Evolutionary conservation across 306 rosid genomes (phyloP).

Genomic region (Datisca glomerata): DNA sequence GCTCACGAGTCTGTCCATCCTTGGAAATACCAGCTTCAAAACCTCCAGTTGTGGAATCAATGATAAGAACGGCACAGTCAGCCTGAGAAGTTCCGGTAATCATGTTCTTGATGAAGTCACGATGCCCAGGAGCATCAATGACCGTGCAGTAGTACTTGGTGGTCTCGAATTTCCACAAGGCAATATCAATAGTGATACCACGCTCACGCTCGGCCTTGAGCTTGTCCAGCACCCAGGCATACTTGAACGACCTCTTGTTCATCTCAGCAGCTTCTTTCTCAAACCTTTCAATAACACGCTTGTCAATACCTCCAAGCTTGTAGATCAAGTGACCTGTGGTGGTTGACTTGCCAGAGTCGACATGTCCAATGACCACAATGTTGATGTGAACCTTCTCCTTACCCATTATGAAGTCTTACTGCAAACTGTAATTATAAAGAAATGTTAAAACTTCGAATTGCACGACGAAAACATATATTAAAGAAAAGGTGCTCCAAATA

Average conservation of each 20-base stretch:
- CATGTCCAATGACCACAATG: conserved; percentile 86
- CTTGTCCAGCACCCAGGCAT: neutral
- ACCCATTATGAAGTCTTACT: conserved; percentile 29
- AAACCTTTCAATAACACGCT: conserved; percentile 49
- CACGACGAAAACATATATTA: too few species aligned
- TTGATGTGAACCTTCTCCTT: conserved; percentile 68
- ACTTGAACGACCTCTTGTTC: neutral
- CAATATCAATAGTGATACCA: neutral
- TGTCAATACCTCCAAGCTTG: conserved; percentile 22
- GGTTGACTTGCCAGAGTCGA: conserved; percentile 76
- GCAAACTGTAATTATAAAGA: too few species aligned
- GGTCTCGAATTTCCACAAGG: neutral
- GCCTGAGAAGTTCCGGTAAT: conserved; percentile 17
- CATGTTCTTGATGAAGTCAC: conserved; percentile 48
- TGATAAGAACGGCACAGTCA: conserved; percentile 73
- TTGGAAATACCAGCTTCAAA: conserved; percentile 82
- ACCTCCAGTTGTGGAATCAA: conserved; percentile 81
- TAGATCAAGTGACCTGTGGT: conserved; percentile 78
- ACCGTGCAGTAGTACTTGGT: conserved; percentile 23
- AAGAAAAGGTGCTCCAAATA: too few species aligned
- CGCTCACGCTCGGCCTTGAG: neutral
- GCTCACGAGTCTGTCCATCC: conserved; percentile 90
- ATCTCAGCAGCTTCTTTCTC: conserved; percentile 1
- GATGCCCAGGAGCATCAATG: conserved; percentile 52
- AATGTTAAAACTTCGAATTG: too few species aligned